Conservation (phyloP, 2,329 filamentous ascomycete species). For the Ascochyta viciae-villosae region DNA sequence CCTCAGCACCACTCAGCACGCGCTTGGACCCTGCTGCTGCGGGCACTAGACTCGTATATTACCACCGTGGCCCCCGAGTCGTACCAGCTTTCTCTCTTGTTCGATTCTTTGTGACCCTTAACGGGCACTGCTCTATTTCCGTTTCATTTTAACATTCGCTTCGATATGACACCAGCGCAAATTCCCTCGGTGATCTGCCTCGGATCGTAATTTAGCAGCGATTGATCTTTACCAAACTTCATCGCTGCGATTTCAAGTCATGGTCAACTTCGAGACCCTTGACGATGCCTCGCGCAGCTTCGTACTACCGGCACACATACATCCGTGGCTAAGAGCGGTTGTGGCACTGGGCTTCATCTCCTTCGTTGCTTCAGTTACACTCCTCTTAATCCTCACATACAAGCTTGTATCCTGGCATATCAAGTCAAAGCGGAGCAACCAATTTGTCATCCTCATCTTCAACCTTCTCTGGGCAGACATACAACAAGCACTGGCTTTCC, state of each 20-base stretch:
- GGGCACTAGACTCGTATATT: constrained; percentile 31
- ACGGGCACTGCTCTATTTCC: background rate
- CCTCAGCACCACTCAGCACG: constrained; percentile 5
- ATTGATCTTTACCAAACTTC: background rate
- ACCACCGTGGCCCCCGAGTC: constrained; percentile 24
- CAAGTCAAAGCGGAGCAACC: constrained; percentile 58
- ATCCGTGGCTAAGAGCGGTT: constrained; percentile 55
- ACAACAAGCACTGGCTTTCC: constrained; percentile 69
- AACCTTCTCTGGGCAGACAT: constrained; percentile 74
- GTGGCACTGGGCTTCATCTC: constrained; percentile 57
- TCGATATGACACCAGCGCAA: constrained; percentile 29
- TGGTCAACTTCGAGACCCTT: constrained; percentile 29
- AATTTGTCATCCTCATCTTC: constrained; percentile 73
- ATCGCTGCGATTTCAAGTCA: constrained; percentile 11
- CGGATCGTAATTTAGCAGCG: constrained; percentile 20
- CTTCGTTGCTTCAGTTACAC: constrained; percentile 52
- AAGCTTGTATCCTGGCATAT: constrained; percentile 52
- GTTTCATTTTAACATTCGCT: background rate
- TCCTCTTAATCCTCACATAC: constrained; percentile 56
- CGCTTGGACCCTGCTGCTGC: constrained; percentile 12
- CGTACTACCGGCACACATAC: constrained; percentile 43
- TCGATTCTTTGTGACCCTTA: constrained; percentile 4
- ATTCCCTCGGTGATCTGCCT: constrained; percentile 17
- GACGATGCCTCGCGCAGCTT: constrained; percentile 42
- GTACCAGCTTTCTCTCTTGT: constrained; percentile 10